These are phyloP conservation scores for Penicillium mononematosum DNA, from an alignment of 495 filamentous ascomycete species.

Conservation along the genomic window DNA sequence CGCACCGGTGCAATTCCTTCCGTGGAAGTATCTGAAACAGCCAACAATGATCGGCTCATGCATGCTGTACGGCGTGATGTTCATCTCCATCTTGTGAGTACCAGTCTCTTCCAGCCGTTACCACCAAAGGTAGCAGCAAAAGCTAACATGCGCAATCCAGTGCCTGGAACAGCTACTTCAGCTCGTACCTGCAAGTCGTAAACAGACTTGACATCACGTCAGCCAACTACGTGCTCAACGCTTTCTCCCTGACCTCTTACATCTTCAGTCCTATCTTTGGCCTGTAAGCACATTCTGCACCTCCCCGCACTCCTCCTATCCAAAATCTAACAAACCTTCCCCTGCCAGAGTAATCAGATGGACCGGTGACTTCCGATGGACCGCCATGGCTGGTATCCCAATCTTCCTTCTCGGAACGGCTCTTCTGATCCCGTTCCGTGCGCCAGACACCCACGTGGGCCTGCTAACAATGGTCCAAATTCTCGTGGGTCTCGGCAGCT, in stretches of 20 bases:
- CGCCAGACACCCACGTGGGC: conserved; percentile 52
- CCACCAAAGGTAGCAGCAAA: neutral
- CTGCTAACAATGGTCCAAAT: conserved; percentile 69
- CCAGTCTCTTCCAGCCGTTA: neutral
- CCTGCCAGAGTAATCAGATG: conserved; percentile 41
- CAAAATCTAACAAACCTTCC: neutral
- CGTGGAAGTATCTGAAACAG: conserved; percentile 53
- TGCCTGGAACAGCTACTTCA: conserved; percentile 60
- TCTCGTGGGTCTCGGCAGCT: conserved; percentile 61
- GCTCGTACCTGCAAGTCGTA: conserved; percentile 67
- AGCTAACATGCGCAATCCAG: conserved; percentile 44
- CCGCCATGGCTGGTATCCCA: conserved; percentile 55
- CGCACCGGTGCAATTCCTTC: conserved; percentile 53
- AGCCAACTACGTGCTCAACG: conserved; percentile 50
- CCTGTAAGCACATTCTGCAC: conserved; percentile 6
- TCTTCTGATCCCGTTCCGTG: conserved; percentile 63
- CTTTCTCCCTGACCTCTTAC: conserved; percentile 46
- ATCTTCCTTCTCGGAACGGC: conserved; percentile 53
- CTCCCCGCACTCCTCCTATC: neutral
- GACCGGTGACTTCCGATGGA: conserved; percentile 51
- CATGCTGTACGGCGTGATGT: conserved; percentile 51
- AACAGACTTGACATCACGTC: conserved; percentile 50
- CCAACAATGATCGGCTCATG: conserved; percentile 60
- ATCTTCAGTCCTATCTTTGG: conserved; percentile 45
- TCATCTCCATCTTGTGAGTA: conserved; percentile 58